Conservation (phyloP, 164 flowering plant species). For the Cinnamomum micranthum region DNA sequence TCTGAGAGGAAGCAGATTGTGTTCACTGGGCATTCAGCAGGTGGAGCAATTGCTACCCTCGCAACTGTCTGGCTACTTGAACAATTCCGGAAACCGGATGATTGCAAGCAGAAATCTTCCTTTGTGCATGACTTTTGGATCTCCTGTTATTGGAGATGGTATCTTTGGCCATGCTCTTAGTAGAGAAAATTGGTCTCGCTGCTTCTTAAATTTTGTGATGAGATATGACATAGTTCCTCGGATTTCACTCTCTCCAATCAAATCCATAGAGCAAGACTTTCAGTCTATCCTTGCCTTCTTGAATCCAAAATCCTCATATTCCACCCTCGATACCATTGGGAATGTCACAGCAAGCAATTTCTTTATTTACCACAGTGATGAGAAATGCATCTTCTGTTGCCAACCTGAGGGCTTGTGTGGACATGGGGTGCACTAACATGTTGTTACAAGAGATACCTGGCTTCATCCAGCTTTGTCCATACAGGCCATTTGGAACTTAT, state of each 20-base stretch:
- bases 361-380: slow-evolving; percentile 36
- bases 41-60: slow-evolving; percentile 58
- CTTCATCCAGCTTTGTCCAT: slow-evolving; percentile 64
- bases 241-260: slow-evolving; percentile 46
- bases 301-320: slow-evolving; percentile 25
- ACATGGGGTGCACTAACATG: slow-evolving; percentile 55
- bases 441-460: slow-evolving; percentile 42
- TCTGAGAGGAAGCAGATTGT: slow-evolving; percentile 41
- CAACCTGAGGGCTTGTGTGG: slow-evolving; percentile 51
- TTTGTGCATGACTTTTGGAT: slow-evolving; percentile 71
- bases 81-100: slow-evolving; percentile 14
- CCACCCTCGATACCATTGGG: slow-evolving; percentile 6
- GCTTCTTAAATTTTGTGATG: slow-evolving; percentile 53
- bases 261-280: slow-evolving; percentile 33
- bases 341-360: slow-evolving; percentile 17
- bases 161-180: slow-evolving; percentile 56
- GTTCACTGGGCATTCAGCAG: slow-evolving; percentile 81
- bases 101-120: slow-evolving; percentile 15
- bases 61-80: slow-evolving; percentile 73
- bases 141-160: slow-evolving; percentile 61
- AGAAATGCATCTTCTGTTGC: slow-evolving; percentile 45
- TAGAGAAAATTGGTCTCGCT: slow-evolving; percentile 63
- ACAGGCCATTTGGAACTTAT: slow-evolving; percentile 68
- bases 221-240: slow-evolving; percentile 70
- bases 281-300: slow-evolving; percentile 28